A percentile compares a stretch with the other conserved stretches of the same genome.
phyloP scores from a whole-genome alignment of 139 green algal genomes.

The Chlamydomonas sphaeroides region DNA sequence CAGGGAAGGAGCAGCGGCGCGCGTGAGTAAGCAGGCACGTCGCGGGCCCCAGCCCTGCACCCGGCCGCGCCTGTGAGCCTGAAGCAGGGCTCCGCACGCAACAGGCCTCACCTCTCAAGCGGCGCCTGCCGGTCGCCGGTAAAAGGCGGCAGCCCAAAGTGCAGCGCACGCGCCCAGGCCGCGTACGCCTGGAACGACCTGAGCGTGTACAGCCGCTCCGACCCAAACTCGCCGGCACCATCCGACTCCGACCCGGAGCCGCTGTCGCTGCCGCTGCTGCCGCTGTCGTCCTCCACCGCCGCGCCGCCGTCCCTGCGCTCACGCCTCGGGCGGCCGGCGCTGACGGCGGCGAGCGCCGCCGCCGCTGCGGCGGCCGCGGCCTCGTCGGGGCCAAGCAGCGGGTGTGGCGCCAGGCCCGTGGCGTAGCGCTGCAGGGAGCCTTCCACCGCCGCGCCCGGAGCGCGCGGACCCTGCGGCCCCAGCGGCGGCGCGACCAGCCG shows the following conservation, averaged over 20 bases:
- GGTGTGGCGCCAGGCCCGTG: background rate
- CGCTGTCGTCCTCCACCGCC: background rate
- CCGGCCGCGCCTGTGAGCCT: too few relatives aligned
- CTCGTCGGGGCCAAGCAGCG: constrained; percentile 4
- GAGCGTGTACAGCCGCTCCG: constrained; percentile 73
- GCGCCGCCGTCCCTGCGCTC: too few relatives aligned
- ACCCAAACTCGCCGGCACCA: constrained; percentile 42
- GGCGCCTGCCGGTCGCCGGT: too few relatives aligned
- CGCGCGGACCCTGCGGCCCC: background rate
- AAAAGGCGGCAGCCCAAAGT: constrained; percentile 67
- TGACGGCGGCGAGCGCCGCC: background rate
- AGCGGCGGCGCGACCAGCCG: background rate
- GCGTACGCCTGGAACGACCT: constrained; percentile 76
- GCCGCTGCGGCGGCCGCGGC: background rate
- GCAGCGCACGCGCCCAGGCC: constrained; percentile 73
- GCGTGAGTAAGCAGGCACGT: too few relatives aligned
- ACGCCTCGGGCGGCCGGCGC: too few relatives aligned
- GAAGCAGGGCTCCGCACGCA: too few relatives aligned
- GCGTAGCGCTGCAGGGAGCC: constrained; percentile 7
- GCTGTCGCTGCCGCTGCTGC: background rate
- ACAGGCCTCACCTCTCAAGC: too few relatives aligned
- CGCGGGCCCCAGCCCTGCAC: too few relatives aligned
- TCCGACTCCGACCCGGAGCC: constrained; percentile 10
- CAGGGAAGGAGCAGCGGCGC: too few relatives aligned
- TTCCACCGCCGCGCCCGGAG: background rate